A percentile compares a stretch with the other conserved stretches of the same genome.
Conservation (phyloP, 1,284 basidiomycete genomes). For the Tylopilus sp. region DNA sequence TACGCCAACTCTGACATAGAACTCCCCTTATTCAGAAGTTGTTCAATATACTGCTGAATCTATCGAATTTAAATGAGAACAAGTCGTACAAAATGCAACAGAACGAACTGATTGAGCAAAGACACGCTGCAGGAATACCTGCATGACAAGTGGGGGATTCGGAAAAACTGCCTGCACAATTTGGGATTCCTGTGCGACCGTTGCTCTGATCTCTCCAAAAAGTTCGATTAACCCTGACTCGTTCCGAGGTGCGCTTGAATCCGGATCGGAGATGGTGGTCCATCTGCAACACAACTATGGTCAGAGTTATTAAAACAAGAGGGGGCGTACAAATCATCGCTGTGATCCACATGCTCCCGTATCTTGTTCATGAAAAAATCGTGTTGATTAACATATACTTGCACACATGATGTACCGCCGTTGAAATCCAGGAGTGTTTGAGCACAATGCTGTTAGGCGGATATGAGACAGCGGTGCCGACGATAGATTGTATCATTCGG, state of each 20-base stretch:
- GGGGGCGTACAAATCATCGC: constrained; percentile 58
- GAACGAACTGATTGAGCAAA: constrained; percentile 91
- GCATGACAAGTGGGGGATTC: constrained; percentile 96
- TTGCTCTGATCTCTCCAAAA: constrained; percentile 85
- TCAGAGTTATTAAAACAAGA: constrained; percentile 1
- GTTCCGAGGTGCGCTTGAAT: constrained; percentile 70
- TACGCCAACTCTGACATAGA: constrained; percentile 86
- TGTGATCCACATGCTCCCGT: constrained; percentile 54
- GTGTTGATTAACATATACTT: constrained; percentile 99
- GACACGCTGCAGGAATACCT: constrained; percentile 95
- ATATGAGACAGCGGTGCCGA: constrained; percentile 12
- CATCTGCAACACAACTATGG: constrained; percentile 55
- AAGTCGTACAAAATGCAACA: not conserved
- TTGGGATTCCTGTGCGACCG: constrained; percentile 93
- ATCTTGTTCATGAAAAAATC: constrained; percentile 97
- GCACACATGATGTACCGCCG: constrained; percentile 93
- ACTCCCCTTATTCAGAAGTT: constrained; percentile 70
- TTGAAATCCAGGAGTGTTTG: constrained; percentile 98
- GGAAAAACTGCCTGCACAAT: constrained; percentile 99
- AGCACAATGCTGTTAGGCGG: constrained; percentile 78
- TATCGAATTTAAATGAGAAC: constrained; percentile 31
- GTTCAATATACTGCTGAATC: constrained; percentile 95
- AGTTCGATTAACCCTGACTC: constrained; percentile 81
- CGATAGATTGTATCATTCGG: constrained; percentile 5
- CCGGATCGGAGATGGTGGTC: constrained; percentile 77